A percentile compares a stretch with the other conserved stretches of the same genome.
Evolutionary conservation across 768 basidiomycete species (phyloP).

Genomic region (Lactarius indigo): DNA sequence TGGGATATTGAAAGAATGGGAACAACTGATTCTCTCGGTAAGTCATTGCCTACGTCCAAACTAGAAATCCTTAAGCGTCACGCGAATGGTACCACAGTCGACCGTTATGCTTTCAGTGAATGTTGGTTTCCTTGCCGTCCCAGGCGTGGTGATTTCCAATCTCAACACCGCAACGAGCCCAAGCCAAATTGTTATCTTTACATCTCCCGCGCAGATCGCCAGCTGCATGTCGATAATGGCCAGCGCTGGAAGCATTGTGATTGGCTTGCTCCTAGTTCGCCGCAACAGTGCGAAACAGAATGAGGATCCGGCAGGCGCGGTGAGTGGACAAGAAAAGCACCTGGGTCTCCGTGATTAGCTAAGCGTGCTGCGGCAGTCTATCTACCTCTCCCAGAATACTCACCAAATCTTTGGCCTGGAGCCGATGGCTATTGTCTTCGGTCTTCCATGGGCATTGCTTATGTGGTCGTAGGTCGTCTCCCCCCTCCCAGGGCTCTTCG

Average conservation of each 20-base stretch:
- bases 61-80: background rate
- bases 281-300: conserved; percentile 38
- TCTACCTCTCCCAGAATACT: conserved; percentile 25
- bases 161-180: background rate
- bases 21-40: background rate
- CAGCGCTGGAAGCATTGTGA: conserved; percentile 47
- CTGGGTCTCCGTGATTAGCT: background rate
- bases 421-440: conserved; percentile 47
- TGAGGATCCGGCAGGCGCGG: conserved; percentile 28
- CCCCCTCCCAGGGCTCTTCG: no score
- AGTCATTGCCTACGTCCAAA: background rate
- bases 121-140: conserved; percentile 35
- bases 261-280: conserved; percentile 44
- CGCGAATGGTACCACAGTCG: conserved; percentile 17
- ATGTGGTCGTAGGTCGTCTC: conserved; percentile 52
- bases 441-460: conserved; percentile 51
- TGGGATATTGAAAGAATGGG: background rate
- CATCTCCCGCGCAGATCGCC: conserved; percentile 30
- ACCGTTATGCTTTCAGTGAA: conserved; percentile 35
- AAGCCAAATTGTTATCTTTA: background rate
- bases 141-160: conserved; percentile 22
- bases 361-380: conserved; percentile 13
- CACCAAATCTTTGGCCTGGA: background rate
- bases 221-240: conserved; percentile 47
- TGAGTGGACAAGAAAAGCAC: background rate